A percentile compares a stretch with the other conserved stretches of the same genome.
Evolutionary conservation across 2,329 filamentous ascomycete species (phyloP).

Genomic region (Nemania serpens): DNA sequence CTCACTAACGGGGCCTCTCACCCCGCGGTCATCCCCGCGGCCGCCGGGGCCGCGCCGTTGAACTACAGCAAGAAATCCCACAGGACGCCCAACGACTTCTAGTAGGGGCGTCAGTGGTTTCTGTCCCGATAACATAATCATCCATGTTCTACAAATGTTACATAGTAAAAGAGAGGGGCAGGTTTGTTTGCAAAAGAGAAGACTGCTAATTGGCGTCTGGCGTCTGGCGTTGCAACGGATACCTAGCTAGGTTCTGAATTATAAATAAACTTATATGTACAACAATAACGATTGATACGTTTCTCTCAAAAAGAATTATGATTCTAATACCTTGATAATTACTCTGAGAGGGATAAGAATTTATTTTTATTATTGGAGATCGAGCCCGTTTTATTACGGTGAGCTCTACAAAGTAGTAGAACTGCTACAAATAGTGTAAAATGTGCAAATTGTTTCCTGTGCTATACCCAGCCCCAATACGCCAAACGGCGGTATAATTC

Average conservation of each 20-base stretch:
- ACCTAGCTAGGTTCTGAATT: neutral
- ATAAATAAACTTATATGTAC: neutral
- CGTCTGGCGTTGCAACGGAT: neutral
- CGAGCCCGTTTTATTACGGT: no score
- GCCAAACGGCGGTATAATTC: no score
- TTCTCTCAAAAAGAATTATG: no score
- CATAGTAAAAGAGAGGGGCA: neutral
- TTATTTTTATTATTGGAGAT: no score
- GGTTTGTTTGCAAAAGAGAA: constrained; percentile 1
- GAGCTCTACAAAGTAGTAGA: no score
- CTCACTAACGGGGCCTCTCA: constrained; percentile 30
- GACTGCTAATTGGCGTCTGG: neutral
- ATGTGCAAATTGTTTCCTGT: no score
- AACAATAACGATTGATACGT: neutral
- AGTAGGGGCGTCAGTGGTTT: constrained; percentile 4
- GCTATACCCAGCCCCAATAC: no score
- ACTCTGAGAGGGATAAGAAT: no score
- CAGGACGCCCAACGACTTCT: constrained; percentile 33
- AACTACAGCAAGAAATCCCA: constrained; percentile 23
- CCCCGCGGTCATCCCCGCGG: constrained; percentile 15
- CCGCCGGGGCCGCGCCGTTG: constrained; percentile 10
- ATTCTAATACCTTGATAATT: no score
- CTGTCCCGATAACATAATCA: constrained; percentile 3
- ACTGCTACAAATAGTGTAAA: no score
- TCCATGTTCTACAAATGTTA: constrained; percentile 2